phyloP scores from a whole-genome alignment of 305 asterid species.

The Lippia alba region DNA sequence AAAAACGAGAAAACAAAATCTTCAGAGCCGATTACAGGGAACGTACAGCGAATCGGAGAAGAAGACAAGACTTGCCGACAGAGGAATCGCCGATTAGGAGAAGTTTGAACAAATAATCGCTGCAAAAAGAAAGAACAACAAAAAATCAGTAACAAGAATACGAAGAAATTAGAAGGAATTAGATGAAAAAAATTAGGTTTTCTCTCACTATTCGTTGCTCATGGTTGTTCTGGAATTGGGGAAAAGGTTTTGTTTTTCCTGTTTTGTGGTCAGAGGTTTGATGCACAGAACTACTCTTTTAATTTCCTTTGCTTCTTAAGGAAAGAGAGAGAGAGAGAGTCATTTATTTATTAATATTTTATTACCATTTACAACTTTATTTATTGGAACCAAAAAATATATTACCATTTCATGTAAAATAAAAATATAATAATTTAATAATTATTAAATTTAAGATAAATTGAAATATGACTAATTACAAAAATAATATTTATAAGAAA shows the following conservation, averaged over 20 bases:
- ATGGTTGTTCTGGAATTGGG: constrained; percentile 38
- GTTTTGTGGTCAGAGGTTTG: constrained; percentile 4
- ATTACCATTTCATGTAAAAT: too few species aligned
- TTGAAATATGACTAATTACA: too few species aligned
- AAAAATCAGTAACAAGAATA: neutral
- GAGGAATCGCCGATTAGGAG: constrained; percentile 93
- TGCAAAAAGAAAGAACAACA: constrained; percentile 30
- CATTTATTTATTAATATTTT: neutral
- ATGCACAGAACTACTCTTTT: too few species aligned
- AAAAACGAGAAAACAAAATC: constrained; percentile 12
- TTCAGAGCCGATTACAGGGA: constrained; percentile 1
- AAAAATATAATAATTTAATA: too few species aligned
- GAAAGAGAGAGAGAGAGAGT: neutral
- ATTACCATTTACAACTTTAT: neutral
- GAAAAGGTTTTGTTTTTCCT: constrained; percentile 6
- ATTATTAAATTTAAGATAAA: too few species aligned
- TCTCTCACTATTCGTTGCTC: constrained; percentile 87
- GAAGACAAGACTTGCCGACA: constrained; percentile 95
- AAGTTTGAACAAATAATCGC: constrained; percentile 95
- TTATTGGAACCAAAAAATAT: too few species aligned
- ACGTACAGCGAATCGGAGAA: constrained; percentile 93
- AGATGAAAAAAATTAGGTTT: neutral
- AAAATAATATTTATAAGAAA: too few species aligned
- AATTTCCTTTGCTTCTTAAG: constrained; percentile 9
- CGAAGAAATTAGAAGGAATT: neutral